Percentiles rank a stretch among this genome's conserved stretches.
phyloP scores from a whole-genome alignment of 208 protist species.

The Histomonas meleagridis region DNA sequence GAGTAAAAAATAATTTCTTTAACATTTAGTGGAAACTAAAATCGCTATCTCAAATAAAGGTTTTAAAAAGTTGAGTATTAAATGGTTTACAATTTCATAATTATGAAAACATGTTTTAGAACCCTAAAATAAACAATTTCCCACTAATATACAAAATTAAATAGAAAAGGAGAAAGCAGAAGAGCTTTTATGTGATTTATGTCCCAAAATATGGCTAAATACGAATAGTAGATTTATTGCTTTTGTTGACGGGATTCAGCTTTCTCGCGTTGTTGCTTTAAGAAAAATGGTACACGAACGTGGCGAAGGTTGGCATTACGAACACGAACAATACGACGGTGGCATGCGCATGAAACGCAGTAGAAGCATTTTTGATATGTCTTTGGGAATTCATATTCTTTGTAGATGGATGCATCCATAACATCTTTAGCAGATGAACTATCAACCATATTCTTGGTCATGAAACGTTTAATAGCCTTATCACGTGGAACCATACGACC shows the following conservation, averaged over 20 bases:
- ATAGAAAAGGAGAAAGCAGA: too few species aligned
- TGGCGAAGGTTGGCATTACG: constrained; percentile 37
- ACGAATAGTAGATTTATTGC: too few species aligned
- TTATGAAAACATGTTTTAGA: too few species aligned
- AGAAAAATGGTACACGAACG: constrained; percentile 41
- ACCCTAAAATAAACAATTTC: too few species aligned
- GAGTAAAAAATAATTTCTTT: too few species aligned
- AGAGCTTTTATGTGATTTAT: too few species aligned
- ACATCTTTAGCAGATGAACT: constrained; percentile 43
- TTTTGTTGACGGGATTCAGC: background rate
- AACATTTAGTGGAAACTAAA: too few species aligned
- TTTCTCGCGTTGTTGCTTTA: constrained; percentile 5
- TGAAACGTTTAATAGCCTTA: constrained; percentile 48
- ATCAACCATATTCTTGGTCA: constrained; percentile 51
- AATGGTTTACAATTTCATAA: too few species aligned
- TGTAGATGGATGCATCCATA: constrained; percentile 41
- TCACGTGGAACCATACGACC: constrained; percentile 43
- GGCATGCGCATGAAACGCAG: constrained; percentile 51
- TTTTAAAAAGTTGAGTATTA: too few species aligned
- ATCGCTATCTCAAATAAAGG: too few species aligned
- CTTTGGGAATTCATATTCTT: constrained; percentile 49
- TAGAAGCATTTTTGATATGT: constrained; percentile 50
- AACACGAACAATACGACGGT: constrained; percentile 47
- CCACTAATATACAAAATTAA: too few species aligned
- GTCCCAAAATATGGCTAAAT: too few species aligned